Percentiles rank a stretch among this genome's conserved stretches.
Evolutionary conservation across 192 early-diverging fungal genomes (phyloP).

Genomic region (Linnemannia schmuckeri): DNA sequence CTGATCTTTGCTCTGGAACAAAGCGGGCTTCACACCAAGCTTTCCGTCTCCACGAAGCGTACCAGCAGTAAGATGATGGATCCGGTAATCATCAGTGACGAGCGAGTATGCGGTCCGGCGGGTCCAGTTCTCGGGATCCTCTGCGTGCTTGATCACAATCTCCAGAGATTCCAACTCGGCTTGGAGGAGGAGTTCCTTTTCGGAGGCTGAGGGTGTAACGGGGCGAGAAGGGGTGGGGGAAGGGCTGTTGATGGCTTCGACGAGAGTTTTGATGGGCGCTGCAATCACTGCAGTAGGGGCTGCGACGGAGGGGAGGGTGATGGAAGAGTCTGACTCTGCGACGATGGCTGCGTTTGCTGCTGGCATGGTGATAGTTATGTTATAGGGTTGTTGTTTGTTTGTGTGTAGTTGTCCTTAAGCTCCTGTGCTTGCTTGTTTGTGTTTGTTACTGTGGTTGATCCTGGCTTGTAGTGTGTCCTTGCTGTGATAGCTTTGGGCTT

Average conservation of each 20-base stretch:
- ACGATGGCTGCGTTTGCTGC: conserved; percentile 16
- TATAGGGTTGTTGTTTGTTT: background rate
- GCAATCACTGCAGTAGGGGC: background rate
- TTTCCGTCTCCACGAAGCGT: conserved; percentile 68
- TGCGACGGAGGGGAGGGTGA: background rate
- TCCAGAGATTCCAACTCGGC: conserved; percentile 30
- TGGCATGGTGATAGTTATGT: conserved; percentile 18
- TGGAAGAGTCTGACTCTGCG: background rate
- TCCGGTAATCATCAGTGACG: conserved; percentile 35
- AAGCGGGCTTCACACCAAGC: conserved; percentile 63
- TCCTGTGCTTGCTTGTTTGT: background rate
- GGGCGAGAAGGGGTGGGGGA: background rate
- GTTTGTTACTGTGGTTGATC: background rate
- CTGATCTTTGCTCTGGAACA: conserved; percentile 66
- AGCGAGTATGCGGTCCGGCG: conserved; percentile 44
- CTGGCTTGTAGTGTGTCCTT: background rate
- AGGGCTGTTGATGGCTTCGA: conserved; percentile 12
- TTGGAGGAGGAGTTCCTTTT: conserved; percentile 13
- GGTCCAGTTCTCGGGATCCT: conserved; percentile 24
- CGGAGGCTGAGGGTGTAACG: background rate
- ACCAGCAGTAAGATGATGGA: conserved; percentile 60
- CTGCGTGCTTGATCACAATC: conserved; percentile 15
- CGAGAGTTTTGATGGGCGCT: conserved; percentile 15
- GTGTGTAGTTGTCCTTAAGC: background rate
- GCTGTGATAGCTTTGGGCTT: background rate